Evolutionary conservation across 2,329 filamentous ascomycete species (phyloP), one percentile per base, ranked within the genome.

Genomic region (Epichloe brachyelytri): DNA sequence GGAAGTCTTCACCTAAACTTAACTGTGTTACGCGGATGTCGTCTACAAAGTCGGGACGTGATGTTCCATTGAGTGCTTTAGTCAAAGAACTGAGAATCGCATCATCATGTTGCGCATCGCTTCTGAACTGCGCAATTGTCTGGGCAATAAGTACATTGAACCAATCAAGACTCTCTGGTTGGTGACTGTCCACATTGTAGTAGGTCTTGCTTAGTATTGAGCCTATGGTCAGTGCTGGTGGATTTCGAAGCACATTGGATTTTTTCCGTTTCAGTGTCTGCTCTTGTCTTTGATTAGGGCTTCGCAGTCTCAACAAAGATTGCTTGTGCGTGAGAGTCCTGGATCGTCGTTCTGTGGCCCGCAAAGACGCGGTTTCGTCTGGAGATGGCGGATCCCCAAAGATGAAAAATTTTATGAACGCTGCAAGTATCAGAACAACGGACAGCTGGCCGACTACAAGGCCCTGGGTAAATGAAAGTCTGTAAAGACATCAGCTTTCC

Each of bases 361-460:
- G 81, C 43, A 85, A 73, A 7, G 87, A 77, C 12, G 88, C 87
- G 19, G 85, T 87, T 50, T 85, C 82, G 56, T 95, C 89, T 54
- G 88, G 77, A 1, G 86, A 88, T 1, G 89, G 88, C 5, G 88
- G 82, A 64, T 97, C 93, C 60, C 93, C 93, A 64, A 98, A 97
- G 63, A 98, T 97, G 78, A 98, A 98, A 79, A 96, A 98, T 66
- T 95, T 95, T 69, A 98, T 97, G 70, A 98, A 97, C 58, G 86
- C 88, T 57, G 89, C 90, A 55, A 98, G 81, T 39, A 98, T 77
- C 22, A 97, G 73, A 14, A 95, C 87, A 44, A 98, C 86, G 2
- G 89, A 95, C 48, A 98, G 76, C 68, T 98, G 93, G 47, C 93
- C 93, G 34, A 97, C 76, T 46, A 98, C 81, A 59, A 98, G 85